A percentile compares a stretch with the other conserved stretches of the same genome.
phyloP scores from a whole-genome alignment of 306 rosid genomes.

The Urtica urens region DNA sequence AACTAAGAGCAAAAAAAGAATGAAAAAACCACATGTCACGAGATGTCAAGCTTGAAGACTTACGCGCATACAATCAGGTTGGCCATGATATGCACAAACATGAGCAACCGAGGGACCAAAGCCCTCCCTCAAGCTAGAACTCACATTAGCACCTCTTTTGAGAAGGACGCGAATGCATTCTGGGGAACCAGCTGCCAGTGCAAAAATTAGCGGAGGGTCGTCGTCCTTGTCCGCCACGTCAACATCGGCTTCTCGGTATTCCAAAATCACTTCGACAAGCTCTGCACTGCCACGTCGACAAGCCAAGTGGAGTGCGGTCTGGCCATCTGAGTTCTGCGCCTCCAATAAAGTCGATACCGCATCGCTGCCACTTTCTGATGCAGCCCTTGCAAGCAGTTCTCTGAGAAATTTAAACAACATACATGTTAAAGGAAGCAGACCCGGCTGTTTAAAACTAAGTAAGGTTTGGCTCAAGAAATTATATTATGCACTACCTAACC shows the following conservation, averaged over 20 bases:
- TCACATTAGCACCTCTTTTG: slow-evolving; percentile 73
- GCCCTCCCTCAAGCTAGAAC: slow-evolving; percentile 81
- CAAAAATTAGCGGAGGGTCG: slow-evolving; percentile 97
- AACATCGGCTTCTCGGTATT: slow-evolving; percentile 64
- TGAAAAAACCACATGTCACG: background rate
- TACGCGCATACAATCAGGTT: slow-evolving; percentile 99
- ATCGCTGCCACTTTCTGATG: slow-evolving; percentile 41
- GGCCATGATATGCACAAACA: slow-evolving; percentile 96
- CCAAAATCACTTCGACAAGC: slow-evolving; percentile 82
- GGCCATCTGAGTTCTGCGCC: slow-evolving; percentile 87
- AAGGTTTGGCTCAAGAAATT: slow-evolving; percentile 16
- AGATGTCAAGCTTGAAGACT: slow-evolving; percentile 22
- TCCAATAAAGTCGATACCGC: slow-evolving; percentile 57
- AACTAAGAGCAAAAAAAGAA: slow-evolving; percentile 6
- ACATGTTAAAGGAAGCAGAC: slow-evolving; percentile 13
- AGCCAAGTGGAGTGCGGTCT: slow-evolving; percentile 95
- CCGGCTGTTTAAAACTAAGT: too few relatives aligned
- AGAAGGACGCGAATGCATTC: slow-evolving; percentile 77
- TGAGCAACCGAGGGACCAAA: slow-evolving; percentile 93
- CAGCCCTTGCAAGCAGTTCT: slow-evolving; percentile 65
- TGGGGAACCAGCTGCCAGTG: slow-evolving; percentile 94
- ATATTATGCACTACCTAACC: slow-evolving; percentile 51
- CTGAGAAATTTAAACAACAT: slow-evolving; percentile 31
- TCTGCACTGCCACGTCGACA: slow-evolving; percentile 88
- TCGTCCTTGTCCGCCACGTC: slow-evolving; percentile 94